A percentile compares a stretch with the other conserved stretches of the same genome.
phyloP scores from a whole-genome alignment of 2,329 filamentous ascomycete species.

The Ophiostoma sp. region DNA sequence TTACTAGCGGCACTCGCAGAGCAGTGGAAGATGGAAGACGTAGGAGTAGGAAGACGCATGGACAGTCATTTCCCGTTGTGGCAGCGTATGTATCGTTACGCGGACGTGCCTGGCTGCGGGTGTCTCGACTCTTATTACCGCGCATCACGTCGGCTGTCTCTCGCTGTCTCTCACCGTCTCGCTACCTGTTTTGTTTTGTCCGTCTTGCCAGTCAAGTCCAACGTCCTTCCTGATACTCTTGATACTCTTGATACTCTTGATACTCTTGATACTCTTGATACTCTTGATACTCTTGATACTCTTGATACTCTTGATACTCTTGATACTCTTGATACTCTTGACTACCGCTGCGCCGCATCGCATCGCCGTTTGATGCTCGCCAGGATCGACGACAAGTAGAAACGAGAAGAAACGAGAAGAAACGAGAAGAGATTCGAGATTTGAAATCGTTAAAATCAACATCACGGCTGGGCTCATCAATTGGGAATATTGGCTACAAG shows the following conservation, averaged over 20 bases:
- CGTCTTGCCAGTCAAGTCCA: too few species aligned
- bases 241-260: too few species aligned
- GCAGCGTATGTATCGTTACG: background rate
- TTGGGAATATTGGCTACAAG: background rate
- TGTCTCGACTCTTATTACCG: background rate
- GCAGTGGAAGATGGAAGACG: too few species aligned
- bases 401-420: background rate
- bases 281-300: background rate
- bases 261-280: background rate
- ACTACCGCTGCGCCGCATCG: slow-evolving; percentile 10
- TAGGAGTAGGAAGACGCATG: background rate
- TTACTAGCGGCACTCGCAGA: background rate
- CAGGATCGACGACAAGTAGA: slow-evolving; percentile 10
- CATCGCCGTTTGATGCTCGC: slow-evolving; percentile 19
- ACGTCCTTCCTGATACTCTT: background rate
- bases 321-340: too few species aligned
- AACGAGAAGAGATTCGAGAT: background rate
- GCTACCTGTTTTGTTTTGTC: too few species aligned
- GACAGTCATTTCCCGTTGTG: slow-evolving; percentile 16
- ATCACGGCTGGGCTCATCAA: background rate
- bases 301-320: background rate
- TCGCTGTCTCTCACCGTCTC: too few species aligned
- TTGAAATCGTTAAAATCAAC: background rate
- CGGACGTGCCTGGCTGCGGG: background rate
- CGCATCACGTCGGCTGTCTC: background rate